Evolutionary conservation across 2,329 filamentous ascomycete genomes (phyloP).

Genomic region (Fusarium piperis): DNA sequence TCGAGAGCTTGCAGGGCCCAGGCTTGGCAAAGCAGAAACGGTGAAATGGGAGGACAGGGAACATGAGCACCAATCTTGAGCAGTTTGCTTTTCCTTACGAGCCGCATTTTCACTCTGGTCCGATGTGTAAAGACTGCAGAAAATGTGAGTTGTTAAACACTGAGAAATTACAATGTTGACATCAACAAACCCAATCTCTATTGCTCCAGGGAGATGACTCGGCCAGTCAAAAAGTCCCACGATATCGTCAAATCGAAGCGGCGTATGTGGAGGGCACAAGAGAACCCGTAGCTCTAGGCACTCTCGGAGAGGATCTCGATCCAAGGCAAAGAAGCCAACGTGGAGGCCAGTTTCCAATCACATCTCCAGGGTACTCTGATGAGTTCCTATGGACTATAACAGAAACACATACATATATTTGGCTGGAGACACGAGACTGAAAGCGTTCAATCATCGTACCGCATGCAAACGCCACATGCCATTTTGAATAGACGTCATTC

Average conservation of each 20-base stretch:
- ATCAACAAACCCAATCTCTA: conserved; percentile 46
- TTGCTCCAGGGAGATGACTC: conserved; percentile 73
- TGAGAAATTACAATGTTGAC: background rate
- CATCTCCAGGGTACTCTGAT: conserved; percentile 25
- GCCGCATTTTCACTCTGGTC: background rate
- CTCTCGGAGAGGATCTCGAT: conserved; percentile 71
- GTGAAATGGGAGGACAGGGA: background rate
- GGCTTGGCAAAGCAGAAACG: background rate
- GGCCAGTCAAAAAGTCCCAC: too few species aligned
- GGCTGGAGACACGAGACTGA: conserved; percentile 78
- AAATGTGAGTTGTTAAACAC: background rate
- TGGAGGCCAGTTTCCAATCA: conserved; percentile 66
- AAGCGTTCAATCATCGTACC: conserved; percentile 85
- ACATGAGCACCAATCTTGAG: background rate
- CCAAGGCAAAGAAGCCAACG: conserved; percentile 83
- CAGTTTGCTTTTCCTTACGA: background rate
- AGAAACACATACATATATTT: conserved; percentile 59
- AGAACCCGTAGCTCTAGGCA: conserved; percentile 77
- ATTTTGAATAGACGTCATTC: conserved; percentile 75
- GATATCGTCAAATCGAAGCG: too few species aligned
- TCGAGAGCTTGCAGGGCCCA: background rate
- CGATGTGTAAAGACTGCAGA: conserved; percentile 16
- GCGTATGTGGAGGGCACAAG: conserved; percentile 68
- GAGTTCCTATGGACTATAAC: conserved; percentile 70
- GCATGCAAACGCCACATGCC: conserved; percentile 81